Percentiles rank a stretch among this genome's conserved stretches.
Evolutionary conservation across 73 alveolate genomes (phyloP).

Genomic region (Diophrys sp.): DNA sequence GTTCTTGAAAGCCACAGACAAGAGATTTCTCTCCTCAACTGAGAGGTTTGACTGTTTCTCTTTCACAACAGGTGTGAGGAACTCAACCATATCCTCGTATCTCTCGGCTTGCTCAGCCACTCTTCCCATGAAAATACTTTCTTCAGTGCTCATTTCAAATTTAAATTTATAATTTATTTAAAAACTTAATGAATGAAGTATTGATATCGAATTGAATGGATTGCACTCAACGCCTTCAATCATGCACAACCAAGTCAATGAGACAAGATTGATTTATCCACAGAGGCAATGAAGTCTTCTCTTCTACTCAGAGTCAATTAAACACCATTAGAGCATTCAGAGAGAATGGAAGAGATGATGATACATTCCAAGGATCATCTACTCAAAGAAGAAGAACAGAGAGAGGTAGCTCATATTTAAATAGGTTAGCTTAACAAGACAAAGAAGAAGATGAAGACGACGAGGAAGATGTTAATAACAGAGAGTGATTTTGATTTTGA

Average conservation of each 20-base stretch:
- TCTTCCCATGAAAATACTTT: not conserved
- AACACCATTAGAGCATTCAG: not conserved
- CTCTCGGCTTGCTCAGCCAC: not conserved
- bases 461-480: no score
- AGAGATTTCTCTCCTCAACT: slow-evolving; percentile 81
- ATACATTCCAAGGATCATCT: no score
- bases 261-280: not conserved
- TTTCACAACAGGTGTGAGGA: no score
- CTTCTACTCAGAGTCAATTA: not conserved
- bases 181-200: no score
- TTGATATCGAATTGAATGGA: not conserved
- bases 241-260: not conserved
- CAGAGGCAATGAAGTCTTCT: slow-evolving; percentile 3
- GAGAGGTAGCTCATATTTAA: no score
- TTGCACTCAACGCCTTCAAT: not conserved
- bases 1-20: slow-evolving; percentile 73
- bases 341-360: no score
- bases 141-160: not conserved
- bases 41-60: no score
- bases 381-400: no score
- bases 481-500: no score
- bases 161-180: no score
- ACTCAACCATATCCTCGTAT: not conserved
- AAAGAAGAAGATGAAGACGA: no score
- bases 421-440: no score